phyloP scores from a whole-genome alignment of 73 alveolate genomes.

The Tetrahymena thermophila region DNA sequence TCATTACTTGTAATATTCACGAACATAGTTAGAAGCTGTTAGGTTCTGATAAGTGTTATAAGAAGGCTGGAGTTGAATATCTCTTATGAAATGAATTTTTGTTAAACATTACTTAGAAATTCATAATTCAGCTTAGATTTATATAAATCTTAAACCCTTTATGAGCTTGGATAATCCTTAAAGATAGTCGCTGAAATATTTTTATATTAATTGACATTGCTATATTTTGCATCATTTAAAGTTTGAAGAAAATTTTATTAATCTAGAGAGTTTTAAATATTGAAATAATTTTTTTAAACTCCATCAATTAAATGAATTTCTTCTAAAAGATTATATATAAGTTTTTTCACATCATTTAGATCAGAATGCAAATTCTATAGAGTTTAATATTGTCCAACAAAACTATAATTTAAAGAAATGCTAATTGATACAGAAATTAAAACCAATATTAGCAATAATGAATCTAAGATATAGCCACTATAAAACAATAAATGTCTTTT shows the following conservation, averaged over 20 bases:
- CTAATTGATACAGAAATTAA: not conserved
- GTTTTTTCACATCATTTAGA: not conserved
- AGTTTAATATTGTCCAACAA: too few species aligned
- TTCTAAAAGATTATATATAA: not conserved
- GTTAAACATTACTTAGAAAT: not conserved
- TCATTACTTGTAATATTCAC: too few species aligned
- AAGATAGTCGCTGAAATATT: not conserved
- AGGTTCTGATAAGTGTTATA: not conserved
- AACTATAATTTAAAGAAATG: not conserved
- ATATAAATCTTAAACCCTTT: not conserved
- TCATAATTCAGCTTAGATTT: not conserved
- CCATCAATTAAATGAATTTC: not conserved
- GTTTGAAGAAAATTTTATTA: not conserved
- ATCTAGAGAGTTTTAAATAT: not conserved
- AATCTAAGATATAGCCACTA: not conserved
- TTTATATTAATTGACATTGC: not conserved
- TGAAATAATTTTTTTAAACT: too few species aligned
- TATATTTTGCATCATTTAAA: not conserved
- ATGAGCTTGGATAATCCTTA: too few species aligned
- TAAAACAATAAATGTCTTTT: not conserved
- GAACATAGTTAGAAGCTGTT: not conserved
- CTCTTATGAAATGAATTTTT: not conserved
- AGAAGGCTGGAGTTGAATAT: not conserved
- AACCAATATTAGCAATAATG: not conserved
- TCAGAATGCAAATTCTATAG: not conserved